Conservation (phyloP, 2,329 filamentous ascomycete species). For the Aspergillus pseudoglaucus region DNA sequence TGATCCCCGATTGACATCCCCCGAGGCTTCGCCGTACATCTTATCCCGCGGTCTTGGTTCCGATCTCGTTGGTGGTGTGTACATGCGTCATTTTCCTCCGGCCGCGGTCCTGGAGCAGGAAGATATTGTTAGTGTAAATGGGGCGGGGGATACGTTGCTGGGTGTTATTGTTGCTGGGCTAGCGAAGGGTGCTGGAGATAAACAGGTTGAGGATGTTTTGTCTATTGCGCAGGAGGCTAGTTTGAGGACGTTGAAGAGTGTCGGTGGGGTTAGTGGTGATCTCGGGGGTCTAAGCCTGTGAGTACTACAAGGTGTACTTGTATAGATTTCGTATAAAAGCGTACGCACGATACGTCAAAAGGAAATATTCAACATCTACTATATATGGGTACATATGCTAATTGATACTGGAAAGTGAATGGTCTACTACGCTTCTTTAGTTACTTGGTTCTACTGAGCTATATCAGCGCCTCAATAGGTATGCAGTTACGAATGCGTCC, state of each 20-base stretch:
- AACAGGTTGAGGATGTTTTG: slow-evolving; percentile 56
- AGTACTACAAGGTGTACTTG: no score
- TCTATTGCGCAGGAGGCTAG: slow-evolving; percentile 75
- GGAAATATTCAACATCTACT: background rate
- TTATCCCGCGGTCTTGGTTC: slow-evolving; percentile 56
- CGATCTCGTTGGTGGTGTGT: slow-evolving; percentile 67
- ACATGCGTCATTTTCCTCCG: slow-evolving; percentile 70
- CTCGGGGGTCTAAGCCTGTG: slow-evolving; percentile 9
- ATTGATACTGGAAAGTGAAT: no score
- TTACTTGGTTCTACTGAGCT: no score
- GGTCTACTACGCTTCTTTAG: no score
- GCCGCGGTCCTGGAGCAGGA: slow-evolving; percentile 53
- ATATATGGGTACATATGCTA: background rate
- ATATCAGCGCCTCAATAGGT: no score
- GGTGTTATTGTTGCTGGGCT: slow-evolving; percentile 78
- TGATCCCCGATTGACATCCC: slow-evolving; percentile 60
- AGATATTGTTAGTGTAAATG: slow-evolving; percentile 83
- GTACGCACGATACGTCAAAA: no score
- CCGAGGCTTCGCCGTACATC: slow-evolving; percentile 62
- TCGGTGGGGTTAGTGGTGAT: slow-evolving; percentile 56
- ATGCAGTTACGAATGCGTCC: no score
- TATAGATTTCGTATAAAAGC: no score
- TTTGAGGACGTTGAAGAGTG: slow-evolving; percentile 67
- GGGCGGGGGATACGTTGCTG: slow-evolving; percentile 87
- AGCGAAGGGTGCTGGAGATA: slow-evolving; percentile 45